Percentiles rank a stretch among this genome's conserved stretches.
Conservation (phyloP, 805 yeast genomes). For the Zygoascus tannicola region DNA sequence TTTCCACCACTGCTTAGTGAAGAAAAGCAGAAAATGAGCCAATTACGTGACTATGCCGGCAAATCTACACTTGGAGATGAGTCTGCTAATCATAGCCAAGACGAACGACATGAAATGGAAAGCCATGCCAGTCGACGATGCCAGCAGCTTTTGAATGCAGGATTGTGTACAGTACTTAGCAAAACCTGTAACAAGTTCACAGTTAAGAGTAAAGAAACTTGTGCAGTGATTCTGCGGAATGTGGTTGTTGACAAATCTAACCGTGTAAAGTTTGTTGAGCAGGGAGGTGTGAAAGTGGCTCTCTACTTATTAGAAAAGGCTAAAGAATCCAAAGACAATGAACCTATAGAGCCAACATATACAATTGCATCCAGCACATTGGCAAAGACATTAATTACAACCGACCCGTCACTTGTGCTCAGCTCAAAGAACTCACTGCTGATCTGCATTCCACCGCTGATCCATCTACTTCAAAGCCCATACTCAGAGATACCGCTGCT, state of each 20-base stretch:
- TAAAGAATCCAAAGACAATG: neutral
- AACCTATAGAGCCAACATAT: neutral
- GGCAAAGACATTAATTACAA: conserved; percentile 28
- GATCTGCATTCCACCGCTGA: conserved; percentile 26
- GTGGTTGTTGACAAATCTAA: conserved; percentile 22
- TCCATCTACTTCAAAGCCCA: conserved; percentile 20
- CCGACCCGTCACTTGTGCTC: conserved; percentile 28
- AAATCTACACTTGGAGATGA: conserved; percentile 16
- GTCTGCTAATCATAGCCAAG: neutral
- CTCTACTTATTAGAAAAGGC: conserved; percentile 20
- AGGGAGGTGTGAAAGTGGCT: conserved; percentile 29
- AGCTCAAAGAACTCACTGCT: conserved; percentile 25
- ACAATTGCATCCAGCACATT: conserved; percentile 24
- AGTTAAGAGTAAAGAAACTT: conserved; percentile 18
- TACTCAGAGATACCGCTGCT: conserved; percentile 23
- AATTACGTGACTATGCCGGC: conserved; percentile 25
- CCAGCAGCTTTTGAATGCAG: conserved; percentile 20
- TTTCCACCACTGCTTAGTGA: conserved; percentile 26
- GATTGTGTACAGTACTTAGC: conserved; percentile 19
- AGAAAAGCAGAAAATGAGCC: conserved; percentile 22
- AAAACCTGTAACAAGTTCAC: conserved; percentile 17
- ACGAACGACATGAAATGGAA: conserved; percentile 10
- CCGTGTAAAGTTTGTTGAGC: conserved; percentile 23
- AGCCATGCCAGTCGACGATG: conserved; percentile 18
- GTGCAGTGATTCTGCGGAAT: conserved; percentile 23